Base-by-base conservation (phyloP, 75 land plant species). In the Selaginella moellendorffii region DNA sequence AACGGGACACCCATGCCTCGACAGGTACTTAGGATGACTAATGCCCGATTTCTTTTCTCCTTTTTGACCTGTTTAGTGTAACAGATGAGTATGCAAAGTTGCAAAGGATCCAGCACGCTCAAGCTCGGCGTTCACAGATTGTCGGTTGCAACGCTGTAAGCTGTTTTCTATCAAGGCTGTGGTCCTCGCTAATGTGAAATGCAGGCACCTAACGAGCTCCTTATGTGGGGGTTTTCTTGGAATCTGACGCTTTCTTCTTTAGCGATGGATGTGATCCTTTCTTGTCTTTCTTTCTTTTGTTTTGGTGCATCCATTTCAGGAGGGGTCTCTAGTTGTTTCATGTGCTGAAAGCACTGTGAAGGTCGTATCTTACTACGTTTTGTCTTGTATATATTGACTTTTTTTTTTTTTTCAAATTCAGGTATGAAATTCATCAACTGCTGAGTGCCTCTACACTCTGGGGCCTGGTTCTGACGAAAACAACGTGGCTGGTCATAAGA, bases 361-460 rank as follows among this genome's bases (percentile, higher is more conserved):
- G 78, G 78, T 76, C 73, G 2, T 56, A 8, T 56, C 24, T 56
- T 2, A 56, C 2, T 25, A 56, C 59, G 21, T 24, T 31, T 1
- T 14, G 26, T 24, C 21, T 9, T 1, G 23, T 53, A 0, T 25
- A 36, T 65, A 42, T 1, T 23, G 5, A n/a, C 42, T n/a, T n/a
- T n/a, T n/a, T n/a, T 24, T 63, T 27, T n/a, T 31, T 26, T 53
- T 30, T 52, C 12, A n/a, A n/a, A n/a, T n/a, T 9, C 51, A 78
- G 80, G 78, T 78, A 14, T 78, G 73, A 69, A 78, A 78, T 54
- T 62, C 80, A 27, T 54, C 65, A 8, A 54, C 78, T 31, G 80
- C 68, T 24, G 69, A 68, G 31, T 78, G 80, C 58, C 53, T 78
- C 18, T 69, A 65, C 61, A 78, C 80, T 24, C 28, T 78, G 58